phyloP scores from a whole-genome alignment of 306 rosid genomes.

The Vigna unguiculata region DNA sequence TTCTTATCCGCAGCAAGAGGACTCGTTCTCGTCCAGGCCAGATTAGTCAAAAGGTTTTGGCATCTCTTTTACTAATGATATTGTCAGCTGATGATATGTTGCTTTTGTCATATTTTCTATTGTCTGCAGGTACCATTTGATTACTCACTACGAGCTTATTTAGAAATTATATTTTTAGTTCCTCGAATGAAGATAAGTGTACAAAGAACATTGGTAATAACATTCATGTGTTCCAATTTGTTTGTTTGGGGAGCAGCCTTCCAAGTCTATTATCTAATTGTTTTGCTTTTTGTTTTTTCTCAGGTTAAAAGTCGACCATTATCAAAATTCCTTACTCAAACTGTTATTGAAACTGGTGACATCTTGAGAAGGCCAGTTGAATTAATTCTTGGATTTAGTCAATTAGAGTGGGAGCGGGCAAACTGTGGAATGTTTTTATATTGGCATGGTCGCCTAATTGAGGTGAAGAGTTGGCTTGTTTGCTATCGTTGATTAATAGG shows the following conservation, averaged over 20 bases:
- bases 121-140: conserved; percentile 61
- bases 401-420: conserved; percentile 66
- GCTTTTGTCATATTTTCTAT: conserved; percentile 26
- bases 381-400: conserved; percentile 58
- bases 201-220: conserved; percentile 59
- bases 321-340: conserved; percentile 56
- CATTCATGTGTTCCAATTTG: conserved; percentile 36
- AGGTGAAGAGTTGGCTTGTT: conserved; percentile 50
- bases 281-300: conserved; percentile 30
- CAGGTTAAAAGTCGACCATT: conserved; percentile 64
- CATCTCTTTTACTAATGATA: conserved; percentile 15
- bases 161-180: conserved; percentile 65
- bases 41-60: conserved; percentile 57
- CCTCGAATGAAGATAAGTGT: conserved; percentile 69
- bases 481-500: background rate
- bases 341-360: conserved; percentile 49
- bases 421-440: conserved; percentile 65
- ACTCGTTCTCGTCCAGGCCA: conserved; percentile 68
- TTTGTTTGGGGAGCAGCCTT: background rate
- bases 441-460: conserved; percentile 71
- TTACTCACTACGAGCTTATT: conserved; percentile 62
- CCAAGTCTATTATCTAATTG: conserved; percentile 12
- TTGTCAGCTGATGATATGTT: conserved; percentile 14
- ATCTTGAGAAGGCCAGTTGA: conserved; percentile 50
- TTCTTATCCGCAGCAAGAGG: conserved; percentile 55